These are phyloP conservation scores for Nicotiana attenuata DNA, from an alignment of 257 asterid genomes.

Conservation along the genomic window DNA sequence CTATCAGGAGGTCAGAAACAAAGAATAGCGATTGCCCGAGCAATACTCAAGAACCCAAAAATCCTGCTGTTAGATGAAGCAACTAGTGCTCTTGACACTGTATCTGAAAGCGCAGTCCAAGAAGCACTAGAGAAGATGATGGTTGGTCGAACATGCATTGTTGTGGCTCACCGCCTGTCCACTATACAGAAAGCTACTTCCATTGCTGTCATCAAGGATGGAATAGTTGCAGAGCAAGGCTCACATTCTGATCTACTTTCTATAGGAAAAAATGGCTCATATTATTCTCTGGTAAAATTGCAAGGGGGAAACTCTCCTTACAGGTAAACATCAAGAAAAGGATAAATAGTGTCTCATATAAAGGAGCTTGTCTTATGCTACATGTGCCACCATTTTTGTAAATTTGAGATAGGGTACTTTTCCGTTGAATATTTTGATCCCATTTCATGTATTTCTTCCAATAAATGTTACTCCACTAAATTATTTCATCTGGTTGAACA, in stretches of 20 bases:
- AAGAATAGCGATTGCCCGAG: constrained; percentile 73
- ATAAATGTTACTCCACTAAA: not conserved
- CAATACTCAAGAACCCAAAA: constrained; percentile 64
- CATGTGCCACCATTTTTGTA: not conserved
- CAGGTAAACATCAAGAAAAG: constrained; percentile 14
- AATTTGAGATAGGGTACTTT: not conserved
- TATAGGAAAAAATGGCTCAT: constrained; percentile 46
- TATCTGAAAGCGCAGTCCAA: constrained; percentile 72
- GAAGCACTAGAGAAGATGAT: constrained; percentile 76
- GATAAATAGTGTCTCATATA: not conserved
- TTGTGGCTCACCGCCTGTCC: constrained; percentile 72
- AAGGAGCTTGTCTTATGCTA: not conserved
- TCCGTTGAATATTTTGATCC: not conserved
- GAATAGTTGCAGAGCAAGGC: constrained; percentile 65
- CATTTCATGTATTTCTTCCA: not conserved
- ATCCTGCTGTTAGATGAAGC: constrained; percentile 73
- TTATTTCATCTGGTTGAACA: not conserved
- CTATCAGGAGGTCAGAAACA: constrained; percentile 85
- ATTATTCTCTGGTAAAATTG: constrained; percentile 47
- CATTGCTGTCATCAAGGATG: constrained; percentile 69
- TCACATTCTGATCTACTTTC: constrained; percentile 65
- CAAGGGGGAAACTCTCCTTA: constrained; percentile 47
- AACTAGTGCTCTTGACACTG: constrained; percentile 75
- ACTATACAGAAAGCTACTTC: constrained; percentile 66
- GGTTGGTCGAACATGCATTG: constrained; percentile 61